Base-by-base conservation (phyloP, 768 basidiomycete genomes). In the Udeniomyces megalosporus region DNA sequence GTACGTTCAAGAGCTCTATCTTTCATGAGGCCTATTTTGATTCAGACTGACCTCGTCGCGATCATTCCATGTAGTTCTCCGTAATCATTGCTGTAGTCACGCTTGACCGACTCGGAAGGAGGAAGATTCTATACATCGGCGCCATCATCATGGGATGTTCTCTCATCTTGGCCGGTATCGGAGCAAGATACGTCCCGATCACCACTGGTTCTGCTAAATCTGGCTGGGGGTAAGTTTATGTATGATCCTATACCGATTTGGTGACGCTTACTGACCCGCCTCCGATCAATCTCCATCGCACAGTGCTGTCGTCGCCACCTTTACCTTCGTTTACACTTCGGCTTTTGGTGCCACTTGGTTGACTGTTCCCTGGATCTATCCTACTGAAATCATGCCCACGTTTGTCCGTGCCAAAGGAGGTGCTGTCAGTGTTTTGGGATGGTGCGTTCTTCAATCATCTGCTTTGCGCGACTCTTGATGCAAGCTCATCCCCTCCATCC, bases 341-440 rank as follows among this genome's bases (percentile, higher is more conserved):
- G 62, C 62, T 4, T 69, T 69, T 42, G 68, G 68, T n/a, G 64
- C 66, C 10, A 63, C 66, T 1, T 69, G 68, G 68, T 32, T 69
- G 3, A 67, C 66, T 2, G 66, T 67, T 11, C 68, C 66, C 15
- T 69, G 65, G 66, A 35, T 60, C 17, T 69, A 66, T 22, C 68
- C 68, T 3, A 65, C 68, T 0, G 68, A 69, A 53, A 62, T 67
- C 46, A 64, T 66, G 52, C 68, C 68, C 3, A 42, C 56, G 4
- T 65, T 66, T 46, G 58, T 69, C 10, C 52, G 68, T 52, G 60
- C 66, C 6, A 69, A 69, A 55, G 68, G 68, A 8, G 56, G 64
- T 29, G 66, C 68, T 1, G 50, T 63, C 20, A 50, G 55, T 11
- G 68, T 69, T 29, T 31, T 64, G 4, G 68, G 68, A 47, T 50